Conservation (phyloP, 352 stramenopile genomes). For the Phytophthora constricta region DNA sequence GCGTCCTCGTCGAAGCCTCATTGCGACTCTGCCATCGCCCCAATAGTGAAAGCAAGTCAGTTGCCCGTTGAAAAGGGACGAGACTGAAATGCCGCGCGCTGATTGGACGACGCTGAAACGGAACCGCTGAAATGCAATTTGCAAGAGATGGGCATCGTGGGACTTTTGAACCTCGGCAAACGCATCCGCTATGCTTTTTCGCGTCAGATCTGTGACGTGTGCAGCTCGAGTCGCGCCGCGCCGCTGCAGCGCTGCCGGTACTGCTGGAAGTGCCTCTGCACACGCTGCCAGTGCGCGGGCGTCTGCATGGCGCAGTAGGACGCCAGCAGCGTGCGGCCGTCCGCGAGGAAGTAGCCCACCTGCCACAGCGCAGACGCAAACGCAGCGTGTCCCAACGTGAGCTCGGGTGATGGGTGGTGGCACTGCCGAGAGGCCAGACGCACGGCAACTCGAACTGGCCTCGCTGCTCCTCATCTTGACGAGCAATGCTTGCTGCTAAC, state of each 20-base stretch:
- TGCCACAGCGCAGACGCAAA: constrained; percentile 18
- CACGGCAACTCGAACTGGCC: no score
- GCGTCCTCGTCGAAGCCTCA: no score
- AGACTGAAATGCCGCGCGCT: no score
- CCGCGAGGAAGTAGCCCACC: constrained; percentile 63
- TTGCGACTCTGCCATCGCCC: not conserved
- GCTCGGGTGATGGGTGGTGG: constrained; percentile 8
- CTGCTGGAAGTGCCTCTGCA: constrained; percentile 49
- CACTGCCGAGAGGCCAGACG: not conserved
- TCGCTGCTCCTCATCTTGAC: not conserved
- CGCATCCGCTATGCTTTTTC: no score
- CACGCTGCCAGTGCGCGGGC: constrained; percentile 14
- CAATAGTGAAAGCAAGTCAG: not conserved
- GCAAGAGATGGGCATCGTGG: no score
- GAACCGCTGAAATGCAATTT: not conserved
- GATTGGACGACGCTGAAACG: constrained; percentile 20
- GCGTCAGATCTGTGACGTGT: constrained; percentile 26
- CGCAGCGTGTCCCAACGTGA: not conserved
- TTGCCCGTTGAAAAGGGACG: not conserved
- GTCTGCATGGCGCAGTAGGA: constrained; percentile 63
- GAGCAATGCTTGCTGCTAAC: not conserved
- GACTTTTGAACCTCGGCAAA: no score
- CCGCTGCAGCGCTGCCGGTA: constrained; percentile 38
- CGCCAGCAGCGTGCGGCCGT: constrained; percentile 40
- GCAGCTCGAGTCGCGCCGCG: constrained; percentile 28